phyloP scores from a whole-genome alignment of 1,284 basidiomycete species.

The Laetiporus sulphureus region DNA sequence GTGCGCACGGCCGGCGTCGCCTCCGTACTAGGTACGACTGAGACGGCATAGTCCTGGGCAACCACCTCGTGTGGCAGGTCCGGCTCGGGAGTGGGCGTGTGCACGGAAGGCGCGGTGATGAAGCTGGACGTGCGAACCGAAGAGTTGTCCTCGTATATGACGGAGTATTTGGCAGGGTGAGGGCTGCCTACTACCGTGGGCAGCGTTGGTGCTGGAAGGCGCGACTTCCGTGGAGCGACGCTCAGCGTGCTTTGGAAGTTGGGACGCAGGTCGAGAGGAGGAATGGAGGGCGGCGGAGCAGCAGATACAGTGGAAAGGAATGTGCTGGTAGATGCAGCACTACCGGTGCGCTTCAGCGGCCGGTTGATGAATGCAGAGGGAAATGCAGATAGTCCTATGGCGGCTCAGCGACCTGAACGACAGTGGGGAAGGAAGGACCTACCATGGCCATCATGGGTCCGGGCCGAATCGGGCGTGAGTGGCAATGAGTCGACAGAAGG shows the following conservation, averaged over 20 bases:
- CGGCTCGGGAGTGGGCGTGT: slow-evolving; percentile 9
- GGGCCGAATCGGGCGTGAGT: slow-evolving; percentile 24
- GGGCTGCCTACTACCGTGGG: slow-evolving; percentile 23
- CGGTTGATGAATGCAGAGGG: slow-evolving; percentile 43
- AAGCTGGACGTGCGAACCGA: slow-evolving; percentile 47
- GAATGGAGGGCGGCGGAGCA: slow-evolving; percentile 41
- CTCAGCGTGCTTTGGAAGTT: slow-evolving; percentile 42
- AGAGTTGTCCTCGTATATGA: slow-evolving; percentile 37
- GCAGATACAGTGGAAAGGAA: slow-evolving; percentile 36
- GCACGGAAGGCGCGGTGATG: slow-evolving; percentile 43
- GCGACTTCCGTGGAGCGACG: slow-evolving; percentile 26
- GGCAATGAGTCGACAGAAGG: slow-evolving; percentile 24
- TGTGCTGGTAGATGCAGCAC: slow-evolving; percentile 51
- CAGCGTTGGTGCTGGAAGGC: slow-evolving; percentile 20
- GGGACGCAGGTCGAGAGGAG: slow-evolving; percentile 51
- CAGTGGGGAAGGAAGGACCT: slow-evolving; percentile 1
- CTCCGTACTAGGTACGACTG: background rate
- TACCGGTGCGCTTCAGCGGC: slow-evolving; percentile 47
- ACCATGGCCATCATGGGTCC: slow-evolving; percentile 15
- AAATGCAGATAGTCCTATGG: slow-evolving; percentile 2
- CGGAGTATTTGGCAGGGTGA: slow-evolving; percentile 21
- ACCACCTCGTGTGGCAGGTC: background rate
- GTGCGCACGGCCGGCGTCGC: slow-evolving; percentile 8
- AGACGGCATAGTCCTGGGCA: slow-evolving; percentile 10
- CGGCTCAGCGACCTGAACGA: background rate